phyloP scores from a whole-genome alignment of 2,329 filamentous ascomycete genomes.

The Pseudogymnoascus sp. region DNA sequence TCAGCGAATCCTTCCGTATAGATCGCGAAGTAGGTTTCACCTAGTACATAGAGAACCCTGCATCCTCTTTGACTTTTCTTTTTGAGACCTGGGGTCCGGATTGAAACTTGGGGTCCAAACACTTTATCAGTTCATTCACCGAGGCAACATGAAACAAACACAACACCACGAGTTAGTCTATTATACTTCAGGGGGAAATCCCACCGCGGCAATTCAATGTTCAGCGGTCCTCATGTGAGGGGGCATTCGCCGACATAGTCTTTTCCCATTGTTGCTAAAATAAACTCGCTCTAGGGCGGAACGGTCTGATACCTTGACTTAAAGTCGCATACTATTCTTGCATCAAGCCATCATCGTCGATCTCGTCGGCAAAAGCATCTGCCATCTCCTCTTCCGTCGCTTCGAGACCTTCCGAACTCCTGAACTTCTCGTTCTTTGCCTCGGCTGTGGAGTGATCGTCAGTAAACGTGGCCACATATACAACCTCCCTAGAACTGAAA shows the following conservation, averaged over 20 bases:
- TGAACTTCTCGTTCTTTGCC: slow-evolving; percentile 59
- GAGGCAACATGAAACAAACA: not conserved
- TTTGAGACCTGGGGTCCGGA: not conserved
- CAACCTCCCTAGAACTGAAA: not conserved
- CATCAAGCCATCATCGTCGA: slow-evolving; percentile 10
- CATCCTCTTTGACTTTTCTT: not conserved
- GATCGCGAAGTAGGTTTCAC: not conserved
- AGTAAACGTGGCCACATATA: slow-evolving; percentile 16
- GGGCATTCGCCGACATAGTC: not conserved
- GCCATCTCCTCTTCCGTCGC: slow-evolving; percentile 55
- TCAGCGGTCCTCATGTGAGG: not conserved
- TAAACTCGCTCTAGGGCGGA: not conserved
- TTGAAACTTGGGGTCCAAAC: not conserved
- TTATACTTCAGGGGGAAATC: not conserved
- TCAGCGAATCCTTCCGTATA: not conserved
- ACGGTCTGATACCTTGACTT: not conserved
- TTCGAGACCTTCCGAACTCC: slow-evolving; percentile 59
- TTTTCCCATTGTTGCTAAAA: not conserved
- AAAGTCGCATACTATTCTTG: not conserved
- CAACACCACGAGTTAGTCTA: not conserved
- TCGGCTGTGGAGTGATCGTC: slow-evolving; percentile 39
- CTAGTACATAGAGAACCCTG: slow-evolving; percentile 1
- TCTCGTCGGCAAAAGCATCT: slow-evolving; percentile 31
- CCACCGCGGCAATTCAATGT: not conserved
- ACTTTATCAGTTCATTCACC: not conserved